Percentiles rank a stretch among this genome's conserved stretches.
Conservation (phyloP, 2,329 filamentous ascomycete species). For the Penicillium sp. region DNA sequence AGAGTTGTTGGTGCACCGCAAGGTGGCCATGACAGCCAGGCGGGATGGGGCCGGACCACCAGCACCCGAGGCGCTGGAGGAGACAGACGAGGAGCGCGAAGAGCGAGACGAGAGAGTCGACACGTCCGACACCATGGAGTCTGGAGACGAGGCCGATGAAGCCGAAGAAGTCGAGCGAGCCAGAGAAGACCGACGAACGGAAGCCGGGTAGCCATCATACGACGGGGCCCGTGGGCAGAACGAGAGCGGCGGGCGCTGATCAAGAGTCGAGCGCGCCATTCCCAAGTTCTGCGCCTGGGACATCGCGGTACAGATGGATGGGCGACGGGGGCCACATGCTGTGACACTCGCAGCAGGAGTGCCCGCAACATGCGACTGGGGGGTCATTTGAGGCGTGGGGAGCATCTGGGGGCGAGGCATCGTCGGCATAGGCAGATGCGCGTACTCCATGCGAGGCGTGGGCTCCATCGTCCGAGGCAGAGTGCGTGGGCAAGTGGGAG, state of each 20-base stretch:
- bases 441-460: constrained; percentile 45
- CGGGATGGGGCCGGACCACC: constrained; percentile 33
- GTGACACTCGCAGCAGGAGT: constrained; percentile 64
- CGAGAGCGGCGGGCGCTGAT: constrained; percentile 48
- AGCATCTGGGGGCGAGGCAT: constrained; percentile 57
- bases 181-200: constrained; percentile 52
- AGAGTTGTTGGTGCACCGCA: constrained; percentile 42
- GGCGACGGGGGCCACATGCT: constrained; percentile 50
- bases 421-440: constrained; percentile 52
- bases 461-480: constrained; percentile 55
- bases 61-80: constrained; percentile 42
- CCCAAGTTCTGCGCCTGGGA: constrained; percentile 57
- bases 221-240: constrained; percentile 40
- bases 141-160: constrained; percentile 59
- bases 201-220: constrained; percentile 51
- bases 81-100: constrained; percentile 55
- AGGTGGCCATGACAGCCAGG: constrained; percentile 43
- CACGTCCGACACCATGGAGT: constrained; percentile 64
- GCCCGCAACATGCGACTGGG: constrained; percentile 54
- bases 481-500: constrained; percentile 32
- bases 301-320: constrained; percentile 62
- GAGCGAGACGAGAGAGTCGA: constrained; percentile 56
- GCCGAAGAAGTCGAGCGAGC: constrained; percentile 55
- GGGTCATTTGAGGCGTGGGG: constrained; percentile 64
- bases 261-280: constrained; percentile 57